These are phyloP conservation scores for Candida xiaguanensis DNA, from an alignment of 805 yeast species.

Conservation along the genomic window DNA sequence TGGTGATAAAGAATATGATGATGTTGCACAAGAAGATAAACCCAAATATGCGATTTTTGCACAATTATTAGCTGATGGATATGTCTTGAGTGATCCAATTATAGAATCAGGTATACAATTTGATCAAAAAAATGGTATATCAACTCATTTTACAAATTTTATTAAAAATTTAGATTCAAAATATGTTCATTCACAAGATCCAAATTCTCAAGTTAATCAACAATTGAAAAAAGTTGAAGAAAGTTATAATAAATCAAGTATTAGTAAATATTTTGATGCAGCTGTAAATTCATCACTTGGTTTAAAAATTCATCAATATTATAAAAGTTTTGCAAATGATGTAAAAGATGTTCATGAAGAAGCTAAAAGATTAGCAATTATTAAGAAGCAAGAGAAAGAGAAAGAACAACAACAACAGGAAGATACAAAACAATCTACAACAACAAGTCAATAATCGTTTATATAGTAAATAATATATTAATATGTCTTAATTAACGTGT, in stretches of 20 bases:
- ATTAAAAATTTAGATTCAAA: slow-evolving; percentile 53
- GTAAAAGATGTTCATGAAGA: slow-evolving; percentile 67
- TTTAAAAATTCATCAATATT: slow-evolving; percentile 56
- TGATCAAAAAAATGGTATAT: slow-evolving; percentile 62
- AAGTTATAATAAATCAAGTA: slow-evolving; percentile 4
- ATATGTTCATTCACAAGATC: slow-evolving; percentile 55
- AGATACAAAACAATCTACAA: background rate
- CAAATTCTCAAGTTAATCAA: slow-evolving; percentile 38
- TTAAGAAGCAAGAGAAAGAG: slow-evolving; percentile 37
- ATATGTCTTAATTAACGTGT: background rate
- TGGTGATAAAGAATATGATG: slow-evolving; percentile 36
- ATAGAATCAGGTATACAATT: slow-evolving; percentile 57
- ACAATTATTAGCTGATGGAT: slow-evolving; percentile 72
- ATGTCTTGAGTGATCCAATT: slow-evolving; percentile 58
- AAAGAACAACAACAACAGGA: background rate
- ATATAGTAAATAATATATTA: no score
- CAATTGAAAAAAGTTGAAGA: slow-evolving; percentile 36
- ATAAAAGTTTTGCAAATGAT: slow-evolving; percentile 51
- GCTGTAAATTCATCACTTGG: slow-evolving; percentile 51
- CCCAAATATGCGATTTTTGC: slow-evolving; percentile 76
- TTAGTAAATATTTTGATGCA: slow-evolving; percentile 40
- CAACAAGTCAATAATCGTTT: background rate
- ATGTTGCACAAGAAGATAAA: slow-evolving; percentile 69
- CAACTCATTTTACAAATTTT: slow-evolving; percentile 54
- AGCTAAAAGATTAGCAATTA: slow-evolving; percentile 65